A percentile compares a stretch with the other conserved stretches of the same genome.
These are phyloP conservation scores for Penicillium sp. DNA, from an alignment of 2,329 filamentous ascomycete genomes.

Conservation along the genomic window DNA sequence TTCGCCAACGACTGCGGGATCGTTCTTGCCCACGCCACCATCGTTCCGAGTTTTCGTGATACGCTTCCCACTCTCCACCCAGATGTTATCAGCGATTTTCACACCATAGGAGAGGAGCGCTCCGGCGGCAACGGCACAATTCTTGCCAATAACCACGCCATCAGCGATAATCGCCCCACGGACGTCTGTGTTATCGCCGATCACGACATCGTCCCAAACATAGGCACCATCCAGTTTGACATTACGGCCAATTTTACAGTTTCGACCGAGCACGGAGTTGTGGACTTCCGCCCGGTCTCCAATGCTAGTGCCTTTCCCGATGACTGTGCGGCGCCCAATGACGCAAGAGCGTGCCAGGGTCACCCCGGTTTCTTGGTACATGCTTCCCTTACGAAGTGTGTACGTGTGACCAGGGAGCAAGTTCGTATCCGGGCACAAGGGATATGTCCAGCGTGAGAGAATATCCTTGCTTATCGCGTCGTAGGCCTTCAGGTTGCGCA, in stretches of 20 bases:
- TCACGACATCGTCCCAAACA: constrained; percentile 79
- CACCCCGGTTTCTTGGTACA: constrained; percentile 78
- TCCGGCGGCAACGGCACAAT: constrained; percentile 68
- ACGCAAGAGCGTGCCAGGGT: constrained; percentile 70
- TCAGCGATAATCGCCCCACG: constrained; percentile 74
- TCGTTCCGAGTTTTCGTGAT: constrained; percentile 49
- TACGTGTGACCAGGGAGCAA: constrained; percentile 76
- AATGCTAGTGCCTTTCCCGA: constrained; percentile 74
- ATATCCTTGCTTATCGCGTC: constrained; percentile 85
- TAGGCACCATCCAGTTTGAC: constrained; percentile 77
- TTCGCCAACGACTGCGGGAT: constrained; percentile 57
- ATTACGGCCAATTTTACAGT: constrained; percentile 83
- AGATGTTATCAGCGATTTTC: constrained; percentile 63
- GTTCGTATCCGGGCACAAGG: constrained; percentile 86
- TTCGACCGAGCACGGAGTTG: constrained; percentile 77
- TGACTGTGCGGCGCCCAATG: constrained; percentile 66
- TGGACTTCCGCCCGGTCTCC: constrained; percentile 69
- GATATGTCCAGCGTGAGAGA: constrained; percentile 83
- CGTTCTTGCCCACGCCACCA: constrained; percentile 44
- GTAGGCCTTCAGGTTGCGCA: constrained; percentile 83
- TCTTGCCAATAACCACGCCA: constrained; percentile 68
- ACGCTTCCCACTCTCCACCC: constrained; percentile 40
- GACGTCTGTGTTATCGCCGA: constrained; percentile 73
- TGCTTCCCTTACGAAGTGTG: constrained; percentile 64
- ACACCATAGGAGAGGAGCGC: constrained; percentile 79